Conservation (phyloP, 805 yeast species). For the Metschnikowia noctiluminum region DNA sequence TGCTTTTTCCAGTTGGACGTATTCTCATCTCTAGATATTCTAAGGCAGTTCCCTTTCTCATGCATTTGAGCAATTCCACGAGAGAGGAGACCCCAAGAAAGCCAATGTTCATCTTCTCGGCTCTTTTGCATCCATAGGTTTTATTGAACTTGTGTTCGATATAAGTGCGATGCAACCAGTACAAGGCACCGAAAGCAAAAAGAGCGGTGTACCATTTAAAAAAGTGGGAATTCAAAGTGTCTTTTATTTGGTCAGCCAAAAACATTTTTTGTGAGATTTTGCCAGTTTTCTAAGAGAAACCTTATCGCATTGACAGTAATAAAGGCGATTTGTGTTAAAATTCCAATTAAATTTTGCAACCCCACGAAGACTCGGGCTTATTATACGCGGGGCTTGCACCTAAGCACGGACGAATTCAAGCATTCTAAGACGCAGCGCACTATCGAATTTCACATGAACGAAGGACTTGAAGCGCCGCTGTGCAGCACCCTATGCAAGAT, state of each 20-base stretch:
- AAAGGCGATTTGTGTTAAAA: neutral
- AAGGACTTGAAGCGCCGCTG: neutral
- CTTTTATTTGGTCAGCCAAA: neutral
- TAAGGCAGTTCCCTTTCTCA: slow-evolving; percentile 13
- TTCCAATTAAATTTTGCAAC: neutral
- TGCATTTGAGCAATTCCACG: slow-evolving; percentile 3
- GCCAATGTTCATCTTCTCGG: slow-evolving; percentile 3
- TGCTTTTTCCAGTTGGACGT: neutral
- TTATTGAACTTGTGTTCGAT: slow-evolving; percentile 10
- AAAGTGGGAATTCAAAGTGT: slow-evolving; percentile 4
- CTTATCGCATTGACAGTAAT: neutral
- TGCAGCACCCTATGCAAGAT: neutral
- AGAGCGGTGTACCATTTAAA: slow-evolving; percentile 13
- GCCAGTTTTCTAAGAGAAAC: neutral
- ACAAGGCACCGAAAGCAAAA: slow-evolving; percentile 8
- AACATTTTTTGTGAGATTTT: neutral
- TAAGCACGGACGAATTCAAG: slow-evolving; percentile 5
- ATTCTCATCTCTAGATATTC: slow-evolving; percentile 10
- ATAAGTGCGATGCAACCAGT: slow-evolving; percentile 12
- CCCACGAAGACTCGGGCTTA: neutral
- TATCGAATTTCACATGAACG: slow-evolving; percentile 5
- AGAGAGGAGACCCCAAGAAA: slow-evolving; percentile 11
- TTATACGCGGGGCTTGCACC: slow-evolving; percentile 1
- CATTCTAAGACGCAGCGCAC: slow-evolving; percentile 1
- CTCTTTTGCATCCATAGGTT: slow-evolving; percentile 13